Evolutionary conservation across 345 rosid genomes (phyloP), one percentile per base, ranked within the genome.

Genomic region (Salix purpurea): DNA sequence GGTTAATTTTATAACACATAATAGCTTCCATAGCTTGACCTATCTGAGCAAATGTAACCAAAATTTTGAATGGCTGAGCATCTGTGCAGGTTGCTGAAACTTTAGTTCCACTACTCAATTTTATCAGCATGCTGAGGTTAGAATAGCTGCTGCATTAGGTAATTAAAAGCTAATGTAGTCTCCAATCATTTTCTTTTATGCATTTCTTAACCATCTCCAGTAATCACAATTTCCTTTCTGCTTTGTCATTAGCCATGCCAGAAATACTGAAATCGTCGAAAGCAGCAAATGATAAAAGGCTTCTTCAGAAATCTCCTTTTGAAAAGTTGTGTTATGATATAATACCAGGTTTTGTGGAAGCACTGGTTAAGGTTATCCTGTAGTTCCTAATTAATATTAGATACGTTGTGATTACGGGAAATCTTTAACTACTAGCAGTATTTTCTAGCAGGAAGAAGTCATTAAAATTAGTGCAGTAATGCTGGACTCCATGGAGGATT

Each of bases 91-190:
- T 26, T 37, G 81, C 77, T 48, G 67, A 60, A 30, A 67, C 73
- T 66, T 66, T 78, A 68, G 77, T 78, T 65, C 73, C 81, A 37
- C 81, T 72, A 39, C 46, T 73, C 28, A 42, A 30, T 19, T 72
- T 32, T 44, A 78, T 1, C 7, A 37, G 28, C 69, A 67, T 60
- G 68, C 15, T 56, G 62, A 40, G 39, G 23, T 68, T 28, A 56
- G 73, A 73, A 21, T 21, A 16, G 69, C 67, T 37, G 72, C 77
- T 40, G 28, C 58, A 7, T 66, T 32, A 24, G 81, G 81, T 78
- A 39, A 9, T 16, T 7, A 7, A 44, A 16, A 1, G 12, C 48
- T 64, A 30, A 34, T 32, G 19, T 74, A 13, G 23, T 15, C 24
- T 34, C 21, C 16, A 10, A 12, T 44, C 34, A 4, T 65, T 26